phyloP scores from a whole-genome alignment of 2,329 filamentous ascomycete genomes.

The Alternaria triticina region DNA sequence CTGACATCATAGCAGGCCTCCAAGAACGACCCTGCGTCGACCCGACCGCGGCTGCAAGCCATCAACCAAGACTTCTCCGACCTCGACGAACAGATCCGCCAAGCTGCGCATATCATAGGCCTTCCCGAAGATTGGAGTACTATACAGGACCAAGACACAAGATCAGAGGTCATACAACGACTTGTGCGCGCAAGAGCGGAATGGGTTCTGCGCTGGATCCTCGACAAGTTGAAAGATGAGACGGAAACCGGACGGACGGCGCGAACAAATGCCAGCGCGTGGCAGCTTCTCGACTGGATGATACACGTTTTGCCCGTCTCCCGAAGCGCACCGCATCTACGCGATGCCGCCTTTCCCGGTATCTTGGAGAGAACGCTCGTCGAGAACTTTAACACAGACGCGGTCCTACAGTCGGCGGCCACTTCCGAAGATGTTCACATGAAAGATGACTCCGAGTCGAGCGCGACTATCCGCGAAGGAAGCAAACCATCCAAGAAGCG shows the following conservation, averaged over 20 bases:
- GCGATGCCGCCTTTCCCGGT: slow-evolving; percentile 70
- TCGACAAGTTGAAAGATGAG: slow-evolving; percentile 63
- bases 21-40: slow-evolving; percentile 27
- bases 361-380: slow-evolving; percentile 71
- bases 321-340: slow-evolving; percentile 73
- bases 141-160: slow-evolving; percentile 12
- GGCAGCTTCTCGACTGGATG: slow-evolving; percentile 67
- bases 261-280: slow-evolving; percentile 54
- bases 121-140: slow-evolving; percentile 40
- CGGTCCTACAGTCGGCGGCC: slow-evolving; percentile 2
- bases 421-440: slow-evolving; percentile 14
- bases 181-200: slow-evolving; percentile 58
- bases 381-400: slow-evolving; percentile 52
- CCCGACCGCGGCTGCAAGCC: slow-evolving; percentile 48
- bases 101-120: slow-evolving; percentile 50
- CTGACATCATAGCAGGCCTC: slow-evolving; percentile 16
- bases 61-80: slow-evolving; percentile 48
- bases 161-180: slow-evolving; percentile 11
- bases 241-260: slow-evolving; percentile 45
- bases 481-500: slow-evolving; percentile 42
- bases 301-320: slow-evolving; percentile 71
- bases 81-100: slow-evolving; percentile 49
- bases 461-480: slow-evolving; percentile 33
- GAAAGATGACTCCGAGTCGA: slow-evolving; percentile 34
- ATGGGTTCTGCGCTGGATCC: slow-evolving; percentile 71